Evolutionary conservation across 148 eudicot species (phyloP).

Genomic region (Camellia sinensis): DNA sequence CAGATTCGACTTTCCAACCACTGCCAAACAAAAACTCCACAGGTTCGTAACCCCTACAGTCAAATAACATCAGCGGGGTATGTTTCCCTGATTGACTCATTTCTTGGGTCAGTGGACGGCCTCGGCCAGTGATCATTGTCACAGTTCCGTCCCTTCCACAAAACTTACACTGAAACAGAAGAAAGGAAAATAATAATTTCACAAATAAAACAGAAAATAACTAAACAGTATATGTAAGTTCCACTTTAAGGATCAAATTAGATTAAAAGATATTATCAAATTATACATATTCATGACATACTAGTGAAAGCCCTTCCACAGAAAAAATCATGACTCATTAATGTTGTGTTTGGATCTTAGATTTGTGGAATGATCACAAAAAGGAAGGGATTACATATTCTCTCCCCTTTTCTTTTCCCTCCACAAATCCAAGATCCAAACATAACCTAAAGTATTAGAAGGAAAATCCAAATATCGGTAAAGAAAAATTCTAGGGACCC

Average conservation of each 20-base stretch:
- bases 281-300: background rate
- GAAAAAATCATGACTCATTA: background rate
- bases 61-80: slow-evolving; percentile 74
- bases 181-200: slow-evolving; percentile 7
- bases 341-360: background rate
- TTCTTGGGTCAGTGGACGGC: slow-evolving; percentile 54
- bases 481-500: background rate
- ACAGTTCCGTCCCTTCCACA: slow-evolving; percentile 73
- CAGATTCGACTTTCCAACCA: slow-evolving; percentile 87
- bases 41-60: slow-evolving; percentile 88
- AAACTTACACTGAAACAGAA: slow-evolving; percentile 81
- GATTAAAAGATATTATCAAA: slow-evolving; percentile 3
- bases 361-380: too few species aligned
- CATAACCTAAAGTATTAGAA: background rate
- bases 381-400: too few species aligned
- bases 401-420: too few species aligned
- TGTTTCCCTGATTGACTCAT: slow-evolving; percentile 45
- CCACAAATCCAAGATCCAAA: too few species aligned
- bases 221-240: background rate
- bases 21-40: slow-evolving; percentile 57
- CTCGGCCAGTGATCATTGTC: slow-evolving; percentile 58
- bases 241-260: background rate
- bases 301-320: background rate
- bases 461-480: background rate
- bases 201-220: background rate